Evolutionary conservation across 441 rosid genomes (phyloP), one percentile per base, ranked within the genome.

Genomic region (Corymbia citriodora): DNA sequence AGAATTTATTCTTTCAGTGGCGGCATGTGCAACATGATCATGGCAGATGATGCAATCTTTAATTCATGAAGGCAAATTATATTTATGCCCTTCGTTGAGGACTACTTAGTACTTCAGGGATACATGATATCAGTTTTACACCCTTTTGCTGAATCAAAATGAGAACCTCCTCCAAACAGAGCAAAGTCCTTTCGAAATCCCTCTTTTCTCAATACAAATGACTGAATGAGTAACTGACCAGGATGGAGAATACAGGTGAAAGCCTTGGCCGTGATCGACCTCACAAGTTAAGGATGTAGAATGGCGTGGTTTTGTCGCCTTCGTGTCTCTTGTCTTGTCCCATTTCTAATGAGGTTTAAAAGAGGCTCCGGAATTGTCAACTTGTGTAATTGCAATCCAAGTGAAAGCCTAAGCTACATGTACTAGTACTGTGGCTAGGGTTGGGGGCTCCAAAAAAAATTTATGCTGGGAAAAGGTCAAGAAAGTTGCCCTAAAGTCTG

Each of bases 371-470:
- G 45, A 70, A 31, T 70, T 70, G 79, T 70, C 79, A 36, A 70
- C 33, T 68, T 70, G 45, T 9, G 79, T 70, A 33, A 31, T 33
- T 33, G 45, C 79, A 70, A 70, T 70, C 45, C 79, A 31, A 19
- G 79, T 70, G 45, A 70, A 45, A 45, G 85, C 14, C 85, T 79
- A 79, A 40, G 17, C 52, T 79, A 79, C 85, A 12, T 21, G 27
- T 9, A 21, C 17, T 23, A 11, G 52, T 3, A 6, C 52, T 45
- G n/a, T 79, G 52, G 17, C 85, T 90, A 90, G 92, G 93, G 95
- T 91, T 93, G 23, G 93, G 92, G 95, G 95, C 95, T 94, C 95
- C 91, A 94, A 90, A 92, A 89, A 87, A 40, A 3, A 6, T 53
- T 74, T 59, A 50, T 72, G 48, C 50, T 55, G 36, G 48, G 23